Base-by-base conservation (phyloP, 2,329 filamentous ascomycete species). In the Calonectria crousiana region DNA sequence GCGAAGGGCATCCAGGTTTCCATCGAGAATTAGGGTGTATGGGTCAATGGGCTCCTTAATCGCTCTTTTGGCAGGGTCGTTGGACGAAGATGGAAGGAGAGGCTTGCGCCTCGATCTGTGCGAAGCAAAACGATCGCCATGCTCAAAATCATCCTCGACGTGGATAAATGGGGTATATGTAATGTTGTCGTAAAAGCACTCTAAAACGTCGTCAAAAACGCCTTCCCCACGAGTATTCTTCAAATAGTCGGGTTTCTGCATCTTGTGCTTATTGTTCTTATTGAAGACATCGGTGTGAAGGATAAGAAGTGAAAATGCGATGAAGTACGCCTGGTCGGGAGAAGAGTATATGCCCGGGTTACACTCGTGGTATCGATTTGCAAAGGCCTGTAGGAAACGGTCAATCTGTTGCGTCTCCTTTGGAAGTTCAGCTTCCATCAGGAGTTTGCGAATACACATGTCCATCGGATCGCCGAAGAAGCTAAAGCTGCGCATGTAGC, bases 281-380 rank as follows among this genome's bases (percentile, higher is more conserved):
- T 99, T 99, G 91, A 98, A 98, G n/a, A 98, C 95, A 82, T 99
- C 97, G 0, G 97, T 98, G 81, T 99, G 97, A 41, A 99, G 88
- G 78, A 99, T 98, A 74, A 99, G 91, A 71, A 99, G 92, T 2
- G 96, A 98, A 83, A 99, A 99, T 20, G 96, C 95, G 77, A 98
- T 96, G 81, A 98, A 98, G 84, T 98, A 98, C n/a, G 97, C 96
- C 85, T 98, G 95, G 81, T 98, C 97, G 79, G 95, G 92, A 41
- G 93, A 93, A 30, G 94, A 91, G 85, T 98, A 99, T 74, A 99
- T 97, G 49, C 97, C 96, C 3, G 97, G 97, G 80, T 99, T 99
- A 86, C 97, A 99, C 84, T 99, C 97, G 82, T 98, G 95, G 83
- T 99, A 99, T 73, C 97, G 92, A 83, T 99, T 97, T 0, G 97